Base-by-base conservation (phyloP, 2,329 filamentous ascomycete species). In the Sodiomyces alkalinus region DNA sequence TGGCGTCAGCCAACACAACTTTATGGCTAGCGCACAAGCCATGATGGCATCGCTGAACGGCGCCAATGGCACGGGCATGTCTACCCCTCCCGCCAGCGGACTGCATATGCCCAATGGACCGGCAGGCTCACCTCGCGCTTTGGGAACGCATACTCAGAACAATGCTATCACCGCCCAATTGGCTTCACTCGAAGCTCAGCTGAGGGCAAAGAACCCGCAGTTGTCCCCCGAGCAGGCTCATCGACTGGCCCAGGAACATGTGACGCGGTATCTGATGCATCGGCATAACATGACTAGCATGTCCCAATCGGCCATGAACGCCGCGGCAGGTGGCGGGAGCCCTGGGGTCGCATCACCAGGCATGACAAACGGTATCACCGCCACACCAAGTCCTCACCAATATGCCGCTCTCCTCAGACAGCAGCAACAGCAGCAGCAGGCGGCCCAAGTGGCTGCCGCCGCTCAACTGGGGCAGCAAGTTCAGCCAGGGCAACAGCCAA, bases 381-480 rank as follows among this genome's bases (percentile, higher is more conserved):
- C 55, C 12, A 62, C 61, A 1, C 55, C 57, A 2, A 67, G 62
- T 32, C 68, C 68, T 17, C 66, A 72, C 22, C 68, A 73, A 35
- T 72, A 73, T 40, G 68, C 68, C 2, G 66, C 68, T 31, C 50
- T 72, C 19, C 56, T 73, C 7, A 51, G 68, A 24, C 64, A 68
- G 21, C 68, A 72, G 39, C 67, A 71, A 35, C 63, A 68, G 35
- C 54, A 57, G 17, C 60, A 59, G 33, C 49, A 51, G 7, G 43
- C 45, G 3, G 44, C 42, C 6, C 35, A 52, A 34, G n/a, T n/a
- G n/a, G 51, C 52, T 8, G 47, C 46, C 7, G 41, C 41, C 0
- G 41, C 39, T 0, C 43, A 44, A 20, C 46, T 31, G 39, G 32
- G 25, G 19, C 42, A 40, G 26, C 42, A 40, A 23, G 37, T 33